Evolutionary conservation across 768 basidiomycete species (phyloP).

Genomic region (Termitomyces sp.): DNA sequence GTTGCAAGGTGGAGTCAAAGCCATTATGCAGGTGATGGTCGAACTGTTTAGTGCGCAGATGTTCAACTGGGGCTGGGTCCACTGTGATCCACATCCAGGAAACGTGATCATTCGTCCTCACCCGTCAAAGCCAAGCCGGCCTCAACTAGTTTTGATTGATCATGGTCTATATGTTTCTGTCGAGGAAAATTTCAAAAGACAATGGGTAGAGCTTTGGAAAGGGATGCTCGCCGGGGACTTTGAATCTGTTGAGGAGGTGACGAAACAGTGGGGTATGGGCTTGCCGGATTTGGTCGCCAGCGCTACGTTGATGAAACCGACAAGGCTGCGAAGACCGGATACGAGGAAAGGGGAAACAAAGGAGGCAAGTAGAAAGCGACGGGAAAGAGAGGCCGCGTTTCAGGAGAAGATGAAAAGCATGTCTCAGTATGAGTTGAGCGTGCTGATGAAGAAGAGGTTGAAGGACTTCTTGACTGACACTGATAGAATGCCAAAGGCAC

Average conservation of each 20-base stretch:
- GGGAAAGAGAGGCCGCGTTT: conserved; percentile 14
- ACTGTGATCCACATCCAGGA: conserved; percentile 74
- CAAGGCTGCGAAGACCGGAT: conserved; percentile 30
- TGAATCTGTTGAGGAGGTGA: conserved; percentile 41
- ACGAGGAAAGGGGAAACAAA: conserved; percentile 17
- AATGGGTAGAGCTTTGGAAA: conserved; percentile 80
- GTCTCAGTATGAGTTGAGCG: conserved; percentile 64
- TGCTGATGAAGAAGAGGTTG: conserved; percentile 61
- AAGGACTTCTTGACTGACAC: conserved; percentile 67
- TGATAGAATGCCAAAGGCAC: conserved; percentile 71
- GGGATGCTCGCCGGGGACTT: conserved; percentile 54
- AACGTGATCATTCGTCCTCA: conserved; percentile 71
- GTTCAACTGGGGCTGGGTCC: conserved; percentile 89
- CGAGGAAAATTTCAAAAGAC: conserved; percentile 55
- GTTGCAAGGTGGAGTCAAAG: conserved; percentile 54
- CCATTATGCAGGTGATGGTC: conserved; percentile 82
- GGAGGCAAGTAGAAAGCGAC: conserved; percentile 10
- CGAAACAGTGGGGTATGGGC: conserved; percentile 63
- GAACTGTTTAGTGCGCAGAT: conserved; percentile 86
- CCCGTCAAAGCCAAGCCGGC: conserved; percentile 33
- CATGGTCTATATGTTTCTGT: conserved; percentile 87
- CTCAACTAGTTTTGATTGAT: conserved; percentile 81
- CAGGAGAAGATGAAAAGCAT: conserved; percentile 26
- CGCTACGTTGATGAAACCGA: conserved; percentile 63
- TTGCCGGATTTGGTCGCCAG: conserved; percentile 70